Evolutionary conservation across 768 basidiomycete genomes (phyloP), one percentile per base, ranked within the genome.

Genomic region (Sporobolomyces pararoseus): DNA sequence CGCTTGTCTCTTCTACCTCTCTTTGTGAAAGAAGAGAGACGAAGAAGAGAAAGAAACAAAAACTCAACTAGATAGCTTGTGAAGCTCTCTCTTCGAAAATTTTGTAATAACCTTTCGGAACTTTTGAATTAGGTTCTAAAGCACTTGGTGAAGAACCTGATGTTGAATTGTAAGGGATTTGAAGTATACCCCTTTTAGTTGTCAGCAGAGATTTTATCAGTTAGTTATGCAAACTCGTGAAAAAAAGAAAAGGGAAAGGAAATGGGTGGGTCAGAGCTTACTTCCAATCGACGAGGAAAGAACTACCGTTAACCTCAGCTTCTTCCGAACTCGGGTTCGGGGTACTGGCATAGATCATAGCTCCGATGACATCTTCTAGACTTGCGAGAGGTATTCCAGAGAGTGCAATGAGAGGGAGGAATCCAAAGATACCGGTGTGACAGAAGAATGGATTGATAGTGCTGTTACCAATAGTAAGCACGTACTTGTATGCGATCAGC

Each of bases 361-460:
- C 83, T 7, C 82, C 83, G 9, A 83, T 84, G 35, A 86, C 79
- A 44, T 84, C 82, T 19, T 79, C 72, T 12, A 85, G 27, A 0
- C 49, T 49, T 2, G 70, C 62, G 29, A 71, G 65, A 0, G 70
- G 70, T 34, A 71, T 66, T 17, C 85, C 86, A 3, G 82, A 82
- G 14, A 85, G 78, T 65, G 83, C 54, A n/a, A 83, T 65, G 70
- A 82, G 84, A 4, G 81, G 60, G 2, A 78, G 66, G 25, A 79
- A 65, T 7, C 80, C 78, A 1, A 86, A 76, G 65, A 86, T 84
- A 39, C 75, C 80, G 17, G 85, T 86, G 54, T 85, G 84, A 83
- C 71, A 29, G n/a, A 64, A 64, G 51, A 53, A 64, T 6, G 63
- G 63, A 42, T 54, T 53, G 29, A 44, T 44, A 32, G 50, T 32